Conservation (phyloP, 768 basidiomycete species). For the Rhodotorula diobovata region DNA sequence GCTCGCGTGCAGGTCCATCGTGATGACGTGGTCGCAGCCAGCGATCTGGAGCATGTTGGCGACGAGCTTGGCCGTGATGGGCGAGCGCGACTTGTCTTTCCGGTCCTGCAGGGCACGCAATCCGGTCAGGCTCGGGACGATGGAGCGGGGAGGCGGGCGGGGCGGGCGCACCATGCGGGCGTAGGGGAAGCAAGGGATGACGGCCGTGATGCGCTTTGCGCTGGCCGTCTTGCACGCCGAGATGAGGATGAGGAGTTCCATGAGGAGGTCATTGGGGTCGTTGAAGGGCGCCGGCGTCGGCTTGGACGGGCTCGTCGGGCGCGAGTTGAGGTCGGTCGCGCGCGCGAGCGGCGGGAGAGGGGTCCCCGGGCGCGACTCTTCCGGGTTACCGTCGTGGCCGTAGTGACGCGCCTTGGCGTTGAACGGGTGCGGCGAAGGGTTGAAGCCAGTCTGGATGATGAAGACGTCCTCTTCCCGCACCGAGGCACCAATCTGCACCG, state of each 20-base stretch:
- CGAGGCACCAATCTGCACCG: constrained; percentile 68
- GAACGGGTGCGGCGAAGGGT: constrained; percentile 40
- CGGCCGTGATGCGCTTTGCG: constrained; percentile 74
- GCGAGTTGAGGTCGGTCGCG: constrained; percentile 21
- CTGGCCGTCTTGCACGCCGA: constrained; percentile 96
- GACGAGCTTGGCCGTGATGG: constrained; percentile 96
- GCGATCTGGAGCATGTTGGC: constrained; percentile 97
- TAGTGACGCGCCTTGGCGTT: constrained; percentile 30
- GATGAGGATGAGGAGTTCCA: constrained; percentile 98
- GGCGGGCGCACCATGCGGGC: constrained; percentile 54
- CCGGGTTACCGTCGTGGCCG: constrained; percentile 22
- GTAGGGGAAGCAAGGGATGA: constrained; percentile 97
- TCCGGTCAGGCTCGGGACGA: no score
- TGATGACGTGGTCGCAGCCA: constrained; percentile 97
- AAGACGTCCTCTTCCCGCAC: constrained; percentile 98
- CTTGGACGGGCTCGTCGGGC: constrained; percentile 17
- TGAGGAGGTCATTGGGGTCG: constrained; percentile 91
- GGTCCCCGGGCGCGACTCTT: constrained; percentile 25
- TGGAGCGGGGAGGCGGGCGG: neutral
- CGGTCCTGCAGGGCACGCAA: constrained; percentile 65
- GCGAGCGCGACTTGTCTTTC: constrained; percentile 91
- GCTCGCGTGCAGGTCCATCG: constrained; percentile 96
- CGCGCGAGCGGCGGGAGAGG: constrained; percentile 26
- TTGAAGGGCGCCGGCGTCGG: constrained; percentile 50
- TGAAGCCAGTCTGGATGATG: constrained; percentile 69